Conservation (phyloP, 345 rosid species). For the Linum trigynum region DNA sequence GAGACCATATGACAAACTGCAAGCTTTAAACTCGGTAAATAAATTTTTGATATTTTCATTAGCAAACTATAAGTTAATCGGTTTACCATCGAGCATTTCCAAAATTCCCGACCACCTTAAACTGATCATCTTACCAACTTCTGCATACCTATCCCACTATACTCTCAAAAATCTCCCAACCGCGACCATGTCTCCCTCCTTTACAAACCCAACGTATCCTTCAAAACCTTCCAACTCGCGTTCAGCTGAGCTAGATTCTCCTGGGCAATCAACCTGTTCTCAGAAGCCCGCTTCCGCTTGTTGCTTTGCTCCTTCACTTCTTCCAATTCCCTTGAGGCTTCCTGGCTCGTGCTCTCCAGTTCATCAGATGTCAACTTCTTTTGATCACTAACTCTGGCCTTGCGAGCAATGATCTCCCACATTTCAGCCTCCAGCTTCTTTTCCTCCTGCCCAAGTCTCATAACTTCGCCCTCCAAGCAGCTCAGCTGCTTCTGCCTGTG, state of each 20-base stretch:
- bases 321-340: not conserved
- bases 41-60: no score
- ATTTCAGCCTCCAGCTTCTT: not conserved
- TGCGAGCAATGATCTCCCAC: not conserved
- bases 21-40: no score
- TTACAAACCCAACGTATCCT: not conserved
- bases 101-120: no score
- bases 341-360: not conserved
- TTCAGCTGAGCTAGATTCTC: not conserved
- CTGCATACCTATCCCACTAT: no score
- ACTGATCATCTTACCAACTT: no score
- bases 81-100: no score
- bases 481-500: not conserved
- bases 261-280: not conserved
- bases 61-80: no score
- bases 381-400: not conserved
- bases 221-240: not conserved
- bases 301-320: not conserved
- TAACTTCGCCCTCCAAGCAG: not conserved
- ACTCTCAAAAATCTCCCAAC: no score
- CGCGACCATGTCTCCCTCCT: not conserved
- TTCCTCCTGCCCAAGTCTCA: not conserved
- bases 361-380: not conserved
- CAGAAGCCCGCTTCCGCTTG: not conserved
- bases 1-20: no score